phyloP scores from a whole-genome alignment of 2,329 filamentous ascomycete species.

The Didymellaceae sp. region DNA sequence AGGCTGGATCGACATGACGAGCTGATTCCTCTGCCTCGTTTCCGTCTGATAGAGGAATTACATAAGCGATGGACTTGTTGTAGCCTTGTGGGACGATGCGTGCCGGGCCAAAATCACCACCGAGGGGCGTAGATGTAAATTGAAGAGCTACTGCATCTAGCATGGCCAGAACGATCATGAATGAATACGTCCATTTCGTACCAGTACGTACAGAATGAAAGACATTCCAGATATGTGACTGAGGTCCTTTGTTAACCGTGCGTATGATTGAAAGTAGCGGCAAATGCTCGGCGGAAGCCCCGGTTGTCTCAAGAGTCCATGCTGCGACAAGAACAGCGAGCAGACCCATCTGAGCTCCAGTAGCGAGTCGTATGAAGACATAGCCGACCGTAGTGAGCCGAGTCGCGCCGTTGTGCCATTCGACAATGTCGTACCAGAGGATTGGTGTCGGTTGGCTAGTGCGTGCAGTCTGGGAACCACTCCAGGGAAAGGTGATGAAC shows the following conservation, averaged over 20 bases:
- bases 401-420: neutral
- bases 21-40: neutral
- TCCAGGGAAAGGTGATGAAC: slow-evolving; percentile 13
- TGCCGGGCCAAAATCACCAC: neutral
- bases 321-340: slow-evolving; percentile 1
- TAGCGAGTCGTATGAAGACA: slow-evolving; percentile 1
- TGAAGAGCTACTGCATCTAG: slow-evolving; percentile 1
- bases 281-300: slow-evolving; percentile 1
- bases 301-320: neutral
- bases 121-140: slow-evolving; percentile 7
- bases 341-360: slow-evolving; percentile 2
- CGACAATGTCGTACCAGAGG: slow-evolving; percentile 9
- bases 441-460: neutral
- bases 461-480: neutral
- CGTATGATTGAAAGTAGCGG: slow-evolving; percentile 8
- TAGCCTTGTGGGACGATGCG: neutral
- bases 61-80: neutral
- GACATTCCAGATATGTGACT: slow-evolving; percentile 4
- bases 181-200: neutral
- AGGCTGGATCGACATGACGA: neutral
- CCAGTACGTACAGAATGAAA: neutral
- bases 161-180: neutral
- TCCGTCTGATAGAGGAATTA: neutral
- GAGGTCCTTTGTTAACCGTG: slow-evolving; percentile 8
- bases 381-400: slow-evolving; percentile 2